phyloP scores from a whole-genome alignment of 208 protist species.

The Chromosphaera perkinsii region DNA sequence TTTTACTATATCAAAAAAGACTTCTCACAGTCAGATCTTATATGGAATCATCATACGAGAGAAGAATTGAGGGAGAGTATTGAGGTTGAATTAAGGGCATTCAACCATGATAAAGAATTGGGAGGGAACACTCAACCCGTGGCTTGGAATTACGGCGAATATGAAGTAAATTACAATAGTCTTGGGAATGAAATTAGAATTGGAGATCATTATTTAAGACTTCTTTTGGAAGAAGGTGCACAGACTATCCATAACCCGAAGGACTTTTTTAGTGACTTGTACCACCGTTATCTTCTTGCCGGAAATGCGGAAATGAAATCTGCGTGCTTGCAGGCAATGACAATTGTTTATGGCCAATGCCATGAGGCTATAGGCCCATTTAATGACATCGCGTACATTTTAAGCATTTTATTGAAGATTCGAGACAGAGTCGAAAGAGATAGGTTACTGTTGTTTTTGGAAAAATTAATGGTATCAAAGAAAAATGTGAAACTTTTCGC shows the following conservation, averaged over 20 bases:
- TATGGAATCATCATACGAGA: constrained; percentile 80
- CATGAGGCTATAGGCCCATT: constrained; percentile 28
- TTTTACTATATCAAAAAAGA: constrained; percentile 75
- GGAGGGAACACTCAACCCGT: background rate
- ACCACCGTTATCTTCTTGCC: constrained; percentile 41
- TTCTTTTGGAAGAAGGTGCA: constrained; percentile 30
- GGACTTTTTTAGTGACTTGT: constrained; percentile 40
- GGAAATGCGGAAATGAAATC: constrained; percentile 7
- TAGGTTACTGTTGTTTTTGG: constrained; percentile 33
- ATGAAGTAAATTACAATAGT: constrained; percentile 29
- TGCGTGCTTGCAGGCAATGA: constrained; percentile 36
- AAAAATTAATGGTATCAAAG: constrained; percentile 23
- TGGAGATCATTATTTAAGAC: constrained; percentile 35
- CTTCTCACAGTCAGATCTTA: constrained; percentile 76
- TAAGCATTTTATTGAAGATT: constrained; percentile 10
- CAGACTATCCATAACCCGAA: constrained; percentile 21
- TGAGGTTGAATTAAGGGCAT: constrained; percentile 70
- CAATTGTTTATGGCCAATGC: constrained; percentile 29
- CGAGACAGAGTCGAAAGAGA: constrained; percentile 22
- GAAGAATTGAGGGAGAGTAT: constrained; percentile 72
- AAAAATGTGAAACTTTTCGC: constrained; percentile 84
- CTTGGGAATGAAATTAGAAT: constrained; percentile 35
- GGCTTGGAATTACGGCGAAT: constrained; percentile 35
- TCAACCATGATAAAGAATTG: constrained; percentile 47
- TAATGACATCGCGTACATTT: constrained; percentile 22